Percentiles rank a stretch among this genome's conserved stretches.
Conservation (phyloP, 495 filamentous ascomycete genomes). For the Bacidia gigantensis region DNA sequence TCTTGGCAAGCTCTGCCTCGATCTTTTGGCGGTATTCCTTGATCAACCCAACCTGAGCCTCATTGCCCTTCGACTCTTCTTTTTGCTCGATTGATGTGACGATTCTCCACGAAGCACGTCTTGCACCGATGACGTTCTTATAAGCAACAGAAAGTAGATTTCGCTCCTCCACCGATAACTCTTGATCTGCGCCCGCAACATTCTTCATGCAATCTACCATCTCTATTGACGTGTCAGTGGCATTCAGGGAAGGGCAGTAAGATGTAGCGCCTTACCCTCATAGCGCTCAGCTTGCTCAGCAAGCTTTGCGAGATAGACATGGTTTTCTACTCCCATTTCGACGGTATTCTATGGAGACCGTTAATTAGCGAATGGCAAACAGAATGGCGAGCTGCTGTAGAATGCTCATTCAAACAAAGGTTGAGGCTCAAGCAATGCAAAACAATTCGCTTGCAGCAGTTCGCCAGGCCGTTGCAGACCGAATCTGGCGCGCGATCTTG, state of each 20-base stretch:
- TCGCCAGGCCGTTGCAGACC: no score
- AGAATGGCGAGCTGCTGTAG: no score
- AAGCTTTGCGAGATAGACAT: constrained; percentile 98
- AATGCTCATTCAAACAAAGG: no score
- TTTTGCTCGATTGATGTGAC: constrained; percentile 99
- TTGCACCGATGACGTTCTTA: constrained; percentile 99
- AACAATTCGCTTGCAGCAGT: no score
- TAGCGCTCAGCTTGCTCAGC: constrained; percentile 99
- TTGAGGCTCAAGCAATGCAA: no score
- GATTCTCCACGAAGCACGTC: constrained; percentile 98
- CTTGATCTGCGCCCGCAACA: constrained; percentile 90
- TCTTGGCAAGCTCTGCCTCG: constrained; percentile 94
- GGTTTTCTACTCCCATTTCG: constrained; percentile 98
- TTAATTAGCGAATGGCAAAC: constrained; percentile 1
- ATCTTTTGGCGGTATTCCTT: constrained; percentile 99
- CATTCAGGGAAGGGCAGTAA: not conserved
- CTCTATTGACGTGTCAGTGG: constrained; percentile 40
- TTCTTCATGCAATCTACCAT: constrained; percentile 99
- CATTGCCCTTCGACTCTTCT: constrained; percentile 99
- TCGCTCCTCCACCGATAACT: constrained; percentile 96
- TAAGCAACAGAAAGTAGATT: constrained; percentile 98
- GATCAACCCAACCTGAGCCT: constrained; percentile 81
- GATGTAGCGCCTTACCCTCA: constrained; percentile 58
- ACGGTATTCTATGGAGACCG: constrained; percentile 14
- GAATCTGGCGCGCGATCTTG: no score